Evolutionary conservation across 164 flowering plant genomes (phyloP), one percentile per base, ranked within the genome.

Genomic region (Litsea cubeba): DNA sequence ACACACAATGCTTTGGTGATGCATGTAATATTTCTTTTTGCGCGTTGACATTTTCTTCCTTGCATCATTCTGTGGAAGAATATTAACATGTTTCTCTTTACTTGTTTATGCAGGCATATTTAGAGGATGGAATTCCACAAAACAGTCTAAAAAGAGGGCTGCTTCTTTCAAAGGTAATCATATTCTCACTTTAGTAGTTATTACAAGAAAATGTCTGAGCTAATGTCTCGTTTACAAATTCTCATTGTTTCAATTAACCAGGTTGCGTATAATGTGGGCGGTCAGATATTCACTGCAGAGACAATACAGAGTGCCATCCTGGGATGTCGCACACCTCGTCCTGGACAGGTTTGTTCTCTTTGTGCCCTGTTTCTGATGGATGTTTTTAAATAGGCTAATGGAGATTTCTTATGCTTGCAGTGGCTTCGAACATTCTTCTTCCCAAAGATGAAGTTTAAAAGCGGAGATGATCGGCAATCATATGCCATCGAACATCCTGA

Each of bases 201-300:
- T 15, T 15, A 18, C 18, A 67, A 68, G 22, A 28, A 54, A 72
- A 18, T 5, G 30, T 46, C 58, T 46, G 30, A 4, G 17, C 14
- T 22, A 65, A 17, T 67, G 25, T 17, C 18, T 30, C 2, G 3
- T 11, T 26, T 66, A 26, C 35, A 30, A 40, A 14, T 17, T 35
- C 54, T 68, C 25, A 25, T 71, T 75, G 50, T 71, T 74, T 73
- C 72, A 76, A 76, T 28, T 71, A 62, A 26, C 64, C 87, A 96
- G 99, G 92, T 97, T 85, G 95, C 97, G 12, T 96, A 93, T 76
- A 93, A 89, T 57, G 78, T 93, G 75, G 97, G 99, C 30, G 97
- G 98, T 79, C 93, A 83, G 62, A 87, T 90, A 50, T 76, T 96
- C 49, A 96, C 90, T 76, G 95, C 94, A 60, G 95, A 86, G 76